Evolutionary conservation across 2,329 filamentous ascomycete genomes (phyloP), one percentile per base, ranked within the genome.

Genomic region (Colletotrichum tamarilloi): DNA sequence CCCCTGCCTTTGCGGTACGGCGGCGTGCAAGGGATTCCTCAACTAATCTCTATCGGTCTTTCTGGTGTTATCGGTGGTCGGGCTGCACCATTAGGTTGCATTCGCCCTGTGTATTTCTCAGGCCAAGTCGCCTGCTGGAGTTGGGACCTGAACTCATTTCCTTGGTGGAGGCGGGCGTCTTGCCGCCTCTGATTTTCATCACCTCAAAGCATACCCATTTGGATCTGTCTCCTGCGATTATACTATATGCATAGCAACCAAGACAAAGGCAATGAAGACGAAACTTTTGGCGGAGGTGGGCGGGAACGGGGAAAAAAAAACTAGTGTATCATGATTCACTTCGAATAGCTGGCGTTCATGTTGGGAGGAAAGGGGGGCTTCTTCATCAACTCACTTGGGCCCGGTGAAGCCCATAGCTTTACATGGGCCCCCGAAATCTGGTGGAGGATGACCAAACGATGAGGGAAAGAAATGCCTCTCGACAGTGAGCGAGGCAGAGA

Each of bases 21-120:
- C 95, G 35, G 95, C 95, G 60, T 99, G 97, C 87, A 99, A 99
- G 88, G 97, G 97, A 76, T 99, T 98, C 87, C 94, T 99, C 84
- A 99, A 99, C 85, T 99, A 90, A 63, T 63, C 62, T 62, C 28
- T 52, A 22, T 57, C 56, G 57, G 59, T 63, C 53, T 62, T 65
- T 67, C 52, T 35, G 69, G 72, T 73, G 72, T 74, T 72, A 60
- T 67, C 62, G 56, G 62, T 67, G 68, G 72, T 38, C n/a, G 55
- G 59, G 46, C 26, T 57, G 59, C 46, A 52, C 57, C 32, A 69
- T 58, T 35, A 35, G 4, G 32, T 35, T 69, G 72, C 64, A 69
- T 69, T 26, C 24, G 64, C 38, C 46, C 57, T 74, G 46, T 56
- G 69, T 58, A 62, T 62, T 63, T 58, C 16, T 14, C 56, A 42